Evolutionary conservation across 2,329 filamentous ascomycete species (phyloP), one percentile per base, ranked within the genome.

Genomic region (Microdochium paspali): DNA sequence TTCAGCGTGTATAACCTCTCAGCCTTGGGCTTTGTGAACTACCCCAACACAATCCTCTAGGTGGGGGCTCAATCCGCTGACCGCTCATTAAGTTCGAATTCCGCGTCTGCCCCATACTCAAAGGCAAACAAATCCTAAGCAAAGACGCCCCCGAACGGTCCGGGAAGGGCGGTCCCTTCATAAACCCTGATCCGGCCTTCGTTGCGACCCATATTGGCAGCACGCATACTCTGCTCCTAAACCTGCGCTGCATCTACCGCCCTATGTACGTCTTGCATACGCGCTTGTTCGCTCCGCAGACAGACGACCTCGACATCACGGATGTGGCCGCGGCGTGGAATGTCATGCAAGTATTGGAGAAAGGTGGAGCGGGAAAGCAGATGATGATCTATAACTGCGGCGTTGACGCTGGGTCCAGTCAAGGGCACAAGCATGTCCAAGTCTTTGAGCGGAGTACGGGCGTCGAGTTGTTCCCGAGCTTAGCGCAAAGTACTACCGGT

Each of bases 341-440:
- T n/a, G 57, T 66, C 6, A 54, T 71, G 48, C 46, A 49, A 15
- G 50, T 53, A 13, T 52, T 66, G 15, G 44, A 47, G 18, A 49
- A 15, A n/a, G n/a, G 44, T 25, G 35, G 18, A n/a, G 35, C 50
- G 43, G 47, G 51, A 3, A 48, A 50, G 23, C 61, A 63, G 24
- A 62, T 72, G 56, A 58, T 66, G 45, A 66, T 73, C 30, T 72
- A 66, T 54, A 72, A 72, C 51, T 71, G 69, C 45, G 70, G 70
- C 13, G 63, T 66, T 39, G 64, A 69, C 24, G 65, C 64, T 45
- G 70, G 69, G 18, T 64, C 60, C 1, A 67, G 63, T 13, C 63
- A 69, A 47, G 66, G 67, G 3, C 69, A 73, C 54, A 72, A 72
- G 52, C 69, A 72, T 55, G 55, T 71, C 49, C 69, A 72, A 49